phyloP scores from a whole-genome alignment of 179 eudicot genomes.

The Actinidia chinensis region DNA sequence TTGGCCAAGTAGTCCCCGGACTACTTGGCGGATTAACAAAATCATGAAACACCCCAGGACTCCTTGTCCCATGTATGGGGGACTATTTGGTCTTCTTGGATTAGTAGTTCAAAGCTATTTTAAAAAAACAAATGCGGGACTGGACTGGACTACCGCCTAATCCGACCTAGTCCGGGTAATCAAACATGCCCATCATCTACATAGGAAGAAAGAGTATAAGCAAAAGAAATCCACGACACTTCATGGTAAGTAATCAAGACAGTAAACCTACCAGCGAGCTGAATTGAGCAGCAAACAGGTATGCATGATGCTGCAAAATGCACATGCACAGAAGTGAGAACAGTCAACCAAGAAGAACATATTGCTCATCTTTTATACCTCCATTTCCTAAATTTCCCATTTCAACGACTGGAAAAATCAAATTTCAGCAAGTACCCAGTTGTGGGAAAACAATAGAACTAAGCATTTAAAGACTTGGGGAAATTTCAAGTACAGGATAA shows the following conservation, averaged over 20 bases:
- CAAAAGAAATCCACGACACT: background rate
- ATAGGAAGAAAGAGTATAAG: constrained; percentile 4
- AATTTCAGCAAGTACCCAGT: background rate
- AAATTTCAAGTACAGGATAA: too few relatives aligned
- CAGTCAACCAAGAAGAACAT: background rate
- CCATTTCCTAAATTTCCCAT: background rate
- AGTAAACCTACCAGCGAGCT: constrained; percentile 17
- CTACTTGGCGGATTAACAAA: too few relatives aligned
- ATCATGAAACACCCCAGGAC: too few relatives aligned
- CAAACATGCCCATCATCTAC: constrained; percentile 19
- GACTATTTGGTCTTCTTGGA: too few relatives aligned
- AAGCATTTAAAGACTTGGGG: background rate
- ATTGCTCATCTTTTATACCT: background rate
- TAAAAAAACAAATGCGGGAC: too few relatives aligned
- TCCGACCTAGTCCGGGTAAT: too few relatives aligned
- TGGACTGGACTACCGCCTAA: too few relatives aligned
- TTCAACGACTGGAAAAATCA: background rate
- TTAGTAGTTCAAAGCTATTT: too few relatives aligned
- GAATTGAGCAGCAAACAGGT: constrained; percentile 19
- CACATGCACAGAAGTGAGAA: constrained; percentile 14
- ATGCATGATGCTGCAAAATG: constrained; percentile 19
- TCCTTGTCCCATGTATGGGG: too few relatives aligned
- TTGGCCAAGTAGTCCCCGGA: too few relatives aligned
- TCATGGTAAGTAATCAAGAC: background rate
- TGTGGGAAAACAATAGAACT: background rate